A percentile compares a stretch with the other conserved stretches of the same genome.
Conservation (phyloP, 768 basidiomycete species). For the Termitomyces sp. region DNA sequence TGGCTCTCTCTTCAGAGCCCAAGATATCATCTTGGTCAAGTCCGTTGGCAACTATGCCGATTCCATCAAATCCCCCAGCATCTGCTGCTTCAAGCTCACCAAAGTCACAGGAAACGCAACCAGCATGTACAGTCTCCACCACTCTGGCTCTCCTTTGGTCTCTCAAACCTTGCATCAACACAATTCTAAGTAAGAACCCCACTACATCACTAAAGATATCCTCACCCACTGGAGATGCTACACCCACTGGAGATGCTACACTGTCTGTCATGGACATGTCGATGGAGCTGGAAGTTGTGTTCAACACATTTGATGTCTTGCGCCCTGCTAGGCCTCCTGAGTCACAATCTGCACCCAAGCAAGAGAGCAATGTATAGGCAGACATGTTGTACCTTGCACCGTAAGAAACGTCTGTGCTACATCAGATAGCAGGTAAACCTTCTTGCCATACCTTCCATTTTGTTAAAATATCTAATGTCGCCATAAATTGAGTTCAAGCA, state of each 20-base stretch:
- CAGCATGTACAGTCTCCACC: slow-evolving; percentile 29
- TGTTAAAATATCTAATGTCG: not conserved
- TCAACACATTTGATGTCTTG: slow-evolving; percentile 51
- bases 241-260: not conserved
- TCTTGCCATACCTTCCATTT: not conserved
- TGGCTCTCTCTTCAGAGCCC: slow-evolving; percentile 43
- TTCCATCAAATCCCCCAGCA: not conserved
- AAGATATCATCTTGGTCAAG: not conserved
- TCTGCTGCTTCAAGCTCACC: too few species aligned
- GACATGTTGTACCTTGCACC: slow-evolving; percentile 62
- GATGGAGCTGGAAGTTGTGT: slow-evolving; percentile 26
- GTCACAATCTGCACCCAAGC: not conserved
- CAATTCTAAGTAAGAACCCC: slow-evolving; percentile 31
- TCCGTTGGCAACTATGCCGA: not conserved
- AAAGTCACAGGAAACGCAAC: not conserved
- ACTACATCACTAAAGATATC: not conserved
- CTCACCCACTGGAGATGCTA: not conserved
- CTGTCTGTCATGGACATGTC: not conserved
- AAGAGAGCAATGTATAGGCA: slow-evolving; percentile 31
- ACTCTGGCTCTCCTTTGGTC: slow-evolving; percentile 45
- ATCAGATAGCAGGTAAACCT: slow-evolving; percentile 30
- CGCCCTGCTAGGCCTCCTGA: slow-evolving; percentile 20
- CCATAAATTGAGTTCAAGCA: slow-evolving; percentile 39
- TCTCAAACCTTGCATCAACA: slow-evolving; percentile 40
- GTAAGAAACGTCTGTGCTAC: slow-evolving; percentile 28